Conservation (phyloP, 2,329 filamentous ascomycete genomes). For the Phaeosphaeriaceae sp. region DNA sequence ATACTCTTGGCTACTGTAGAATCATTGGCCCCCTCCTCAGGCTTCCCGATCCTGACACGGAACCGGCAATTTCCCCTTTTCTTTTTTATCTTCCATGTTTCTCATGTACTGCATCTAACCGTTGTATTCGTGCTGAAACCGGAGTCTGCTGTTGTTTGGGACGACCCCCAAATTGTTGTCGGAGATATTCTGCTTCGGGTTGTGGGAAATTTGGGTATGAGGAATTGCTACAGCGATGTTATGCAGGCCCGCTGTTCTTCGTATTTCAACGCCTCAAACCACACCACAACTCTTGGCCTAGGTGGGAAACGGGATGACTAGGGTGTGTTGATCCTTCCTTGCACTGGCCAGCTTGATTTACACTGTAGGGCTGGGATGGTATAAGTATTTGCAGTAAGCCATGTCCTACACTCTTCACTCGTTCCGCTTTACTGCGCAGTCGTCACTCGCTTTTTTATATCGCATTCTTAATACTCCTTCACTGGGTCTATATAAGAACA, state of each 20-base stretch:
- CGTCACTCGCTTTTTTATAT: constrained; percentile 5
- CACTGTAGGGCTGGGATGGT: constrained; percentile 10
- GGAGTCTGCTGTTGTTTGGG: neutral
- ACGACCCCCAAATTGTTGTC: neutral
- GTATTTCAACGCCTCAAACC: constrained; percentile 7
- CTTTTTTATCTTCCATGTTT: neutral
- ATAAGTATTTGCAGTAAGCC: constrained; percentile 11
- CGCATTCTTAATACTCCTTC: neutral
- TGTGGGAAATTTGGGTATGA: too few relatives aligned
- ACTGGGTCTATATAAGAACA: neutral
- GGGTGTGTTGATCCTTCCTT: constrained; percentile 3
- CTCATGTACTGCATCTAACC: neutral
- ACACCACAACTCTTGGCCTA: constrained; percentile 11
- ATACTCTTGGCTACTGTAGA: constrained; percentile 5
- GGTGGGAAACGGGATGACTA: constrained; percentile 5
- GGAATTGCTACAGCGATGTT: neutral
- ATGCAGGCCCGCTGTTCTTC: neutral
- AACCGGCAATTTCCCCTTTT: neutral
- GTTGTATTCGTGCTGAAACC: neutral
- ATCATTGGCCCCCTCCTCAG: constrained; percentile 2
- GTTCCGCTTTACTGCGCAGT: constrained; percentile 6
- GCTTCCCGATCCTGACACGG: neutral
- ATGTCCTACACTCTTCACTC: constrained; percentile 1
- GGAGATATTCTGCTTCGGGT: too few relatives aligned
- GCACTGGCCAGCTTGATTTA: neutral